Evolutionary conservation across 2,329 filamentous ascomycete species (phyloP).

Genomic region (Diaporthe citriasiana): DNA sequence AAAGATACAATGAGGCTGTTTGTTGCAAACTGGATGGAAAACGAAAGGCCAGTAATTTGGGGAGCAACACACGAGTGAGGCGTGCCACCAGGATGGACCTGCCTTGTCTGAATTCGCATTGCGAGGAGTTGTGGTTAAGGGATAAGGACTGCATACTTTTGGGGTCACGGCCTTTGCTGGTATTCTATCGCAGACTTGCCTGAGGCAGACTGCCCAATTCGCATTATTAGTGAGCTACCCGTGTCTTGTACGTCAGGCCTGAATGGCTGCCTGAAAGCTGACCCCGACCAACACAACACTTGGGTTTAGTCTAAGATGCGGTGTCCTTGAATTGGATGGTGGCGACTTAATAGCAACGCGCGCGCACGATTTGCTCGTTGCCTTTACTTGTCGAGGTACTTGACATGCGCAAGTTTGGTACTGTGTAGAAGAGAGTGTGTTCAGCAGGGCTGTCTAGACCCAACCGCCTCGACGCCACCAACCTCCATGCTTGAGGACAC

Average conservation of each 20-base stretch:
- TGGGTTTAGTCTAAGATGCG: neutral
- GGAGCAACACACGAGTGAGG: neutral
- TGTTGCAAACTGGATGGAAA: neutral
- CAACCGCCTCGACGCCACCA: neutral
- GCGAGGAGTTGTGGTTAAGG: constrained; percentile 31
- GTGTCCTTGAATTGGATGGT: neutral
- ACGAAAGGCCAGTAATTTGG: neutral
- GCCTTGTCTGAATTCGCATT: constrained; percentile 30
- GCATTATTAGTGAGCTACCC: constrained; percentile 13
- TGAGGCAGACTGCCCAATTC: neutral
- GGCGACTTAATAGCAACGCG: neutral
- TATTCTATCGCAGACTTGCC: constrained; percentile 6
- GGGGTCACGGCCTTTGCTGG: constrained; percentile 36
- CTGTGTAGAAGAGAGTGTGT: neutral
- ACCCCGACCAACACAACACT: neutral
- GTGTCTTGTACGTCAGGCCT: neutral
- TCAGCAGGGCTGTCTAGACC: neutral
- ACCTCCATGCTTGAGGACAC: neutral
- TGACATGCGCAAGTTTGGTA: neutral
- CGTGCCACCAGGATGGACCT: neutral
- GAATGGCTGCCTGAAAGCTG: neutral
- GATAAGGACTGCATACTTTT: constrained; percentile 36
- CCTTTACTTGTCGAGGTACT: neutral
- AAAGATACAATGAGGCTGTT: neutral
- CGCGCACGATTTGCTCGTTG: neutral